Percentiles rank a stretch among this genome's conserved stretches.
phyloP scores from a whole-genome alignment of 1,139 yeast species.

The Saccharomyces hybrid region DNA sequence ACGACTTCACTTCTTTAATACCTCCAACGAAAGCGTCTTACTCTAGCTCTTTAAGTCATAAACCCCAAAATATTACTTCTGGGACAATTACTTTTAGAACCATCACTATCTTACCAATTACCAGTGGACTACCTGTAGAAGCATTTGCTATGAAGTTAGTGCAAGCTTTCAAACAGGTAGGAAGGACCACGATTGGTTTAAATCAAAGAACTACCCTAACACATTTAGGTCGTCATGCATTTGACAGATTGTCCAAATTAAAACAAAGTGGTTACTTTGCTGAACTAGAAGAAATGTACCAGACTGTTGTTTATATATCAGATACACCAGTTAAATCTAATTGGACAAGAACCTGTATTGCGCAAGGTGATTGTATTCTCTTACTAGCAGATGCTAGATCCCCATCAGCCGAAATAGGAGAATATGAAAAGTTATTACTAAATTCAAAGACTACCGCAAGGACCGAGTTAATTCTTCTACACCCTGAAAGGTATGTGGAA shows the following conservation, averaged over 20 bases:
- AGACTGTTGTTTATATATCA: slow-evolving; percentile 79
- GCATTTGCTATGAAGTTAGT: slow-evolving; percentile 75
- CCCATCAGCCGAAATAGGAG: slow-evolving; percentile 65
- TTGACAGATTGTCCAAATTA: slow-evolving; percentile 76
- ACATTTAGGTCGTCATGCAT: slow-evolving; percentile 86
- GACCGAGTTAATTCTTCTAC: slow-evolving; percentile 78
- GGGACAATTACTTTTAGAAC: slow-evolving; percentile 49
- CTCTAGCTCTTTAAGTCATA: slow-evolving; percentile 11
- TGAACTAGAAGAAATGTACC: slow-evolving; percentile 81
- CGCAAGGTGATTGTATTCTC: slow-evolving; percentile 87
- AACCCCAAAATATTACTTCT: slow-evolving; percentile 10
- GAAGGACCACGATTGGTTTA: slow-evolving; percentile 64
- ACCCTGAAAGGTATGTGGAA: slow-evolving; percentile 70
- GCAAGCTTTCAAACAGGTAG: slow-evolving; percentile 61
- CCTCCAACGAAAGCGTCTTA: slow-evolving; percentile 17
- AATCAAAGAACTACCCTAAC: slow-evolving; percentile 75
- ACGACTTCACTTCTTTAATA: slow-evolving; percentile 21
- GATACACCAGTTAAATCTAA: slow-evolving; percentile 76
- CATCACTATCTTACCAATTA: slow-evolving; percentile 74
- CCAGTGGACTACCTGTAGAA: slow-evolving; percentile 69
- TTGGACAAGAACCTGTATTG: slow-evolving; percentile 89
- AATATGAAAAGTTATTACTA: slow-evolving; percentile 68
- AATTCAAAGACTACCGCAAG: slow-evolving; percentile 79
- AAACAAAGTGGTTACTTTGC: slow-evolving; percentile 86
- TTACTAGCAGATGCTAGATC: slow-evolving; percentile 63